Percentiles rank a stretch among this genome's conserved stretches.
These are phyloP conservation scores for Populus ilicifolia DNA, from an alignment of 345 rosid genomes.

Conservation along the genomic window DNA sequence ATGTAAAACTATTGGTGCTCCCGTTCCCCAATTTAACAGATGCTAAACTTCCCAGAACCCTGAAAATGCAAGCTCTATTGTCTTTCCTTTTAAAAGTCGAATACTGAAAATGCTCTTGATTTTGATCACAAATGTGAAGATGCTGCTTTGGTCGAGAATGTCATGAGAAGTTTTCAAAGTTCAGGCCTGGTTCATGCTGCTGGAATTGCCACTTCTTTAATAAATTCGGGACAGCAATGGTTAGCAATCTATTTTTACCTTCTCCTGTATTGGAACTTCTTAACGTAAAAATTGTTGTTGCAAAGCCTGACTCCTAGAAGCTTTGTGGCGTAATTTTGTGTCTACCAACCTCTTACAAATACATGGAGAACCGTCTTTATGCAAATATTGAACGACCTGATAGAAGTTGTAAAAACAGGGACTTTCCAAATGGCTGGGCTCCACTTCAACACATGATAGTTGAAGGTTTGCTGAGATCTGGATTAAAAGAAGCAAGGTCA, in stretches of 20 bases:
- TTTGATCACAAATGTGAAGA: conserved; percentile 52
- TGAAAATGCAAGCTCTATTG: conserved; percentile 18
- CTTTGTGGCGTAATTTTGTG: background rate
- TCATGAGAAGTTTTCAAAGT: conserved; percentile 43
- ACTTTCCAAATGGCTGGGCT: conserved; percentile 93
- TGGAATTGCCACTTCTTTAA: conserved; percentile 76
- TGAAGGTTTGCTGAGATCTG: conserved; percentile 64
- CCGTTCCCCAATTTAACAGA: background rate
- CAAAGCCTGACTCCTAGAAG: background rate
- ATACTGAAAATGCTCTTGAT: conserved; percentile 10
- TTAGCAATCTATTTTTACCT: conserved; percentile 15
- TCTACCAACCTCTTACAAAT: background rate
- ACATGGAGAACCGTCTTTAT: background rate
- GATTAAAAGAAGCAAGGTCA: conserved; percentile 43
- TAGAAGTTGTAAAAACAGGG: conserved; percentile 43
- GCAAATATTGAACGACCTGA: background rate
- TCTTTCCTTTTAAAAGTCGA: background rate
- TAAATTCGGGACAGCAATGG: conserved; percentile 77
- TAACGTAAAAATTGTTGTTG: background rate
- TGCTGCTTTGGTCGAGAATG: conserved; percentile 49
- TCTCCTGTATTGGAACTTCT: background rate
- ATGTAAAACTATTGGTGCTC: background rate
- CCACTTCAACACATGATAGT: conserved; percentile 78
- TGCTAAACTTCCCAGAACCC: background rate
- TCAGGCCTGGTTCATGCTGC: conserved; percentile 63